Conservation (phyloP, 2,329 filamentous ascomycete species). For the Colletotrichum sp. region DNA sequence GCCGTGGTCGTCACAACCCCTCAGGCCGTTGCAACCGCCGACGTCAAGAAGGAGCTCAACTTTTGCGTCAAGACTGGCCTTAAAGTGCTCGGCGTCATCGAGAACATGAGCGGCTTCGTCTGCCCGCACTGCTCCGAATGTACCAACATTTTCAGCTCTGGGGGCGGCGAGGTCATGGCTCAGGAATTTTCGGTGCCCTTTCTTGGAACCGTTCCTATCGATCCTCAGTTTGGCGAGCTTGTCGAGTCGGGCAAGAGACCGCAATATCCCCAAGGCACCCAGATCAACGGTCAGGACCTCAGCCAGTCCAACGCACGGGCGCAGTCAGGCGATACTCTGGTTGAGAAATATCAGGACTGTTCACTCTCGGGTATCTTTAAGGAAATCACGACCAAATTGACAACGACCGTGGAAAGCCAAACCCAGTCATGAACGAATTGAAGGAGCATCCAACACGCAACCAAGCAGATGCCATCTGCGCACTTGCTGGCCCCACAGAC, state of each 20-base stretch:
- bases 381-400: slow-evolving; percentile 58
- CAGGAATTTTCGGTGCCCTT: slow-evolving; percentile 84
- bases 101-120: slow-evolving; percentile 97
- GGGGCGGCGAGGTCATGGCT: slow-evolving; percentile 89
- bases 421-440: neutral
- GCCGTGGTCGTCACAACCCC: slow-evolving; percentile 96
- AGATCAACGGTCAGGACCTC: slow-evolving; percentile 61
- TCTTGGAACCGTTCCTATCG: slow-evolving; percentile 86
- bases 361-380: slow-evolving; percentile 73
- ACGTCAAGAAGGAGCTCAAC: slow-evolving; percentile 94
- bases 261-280: slow-evolving; percentile 71
- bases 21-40: slow-evolving; percentile 89
- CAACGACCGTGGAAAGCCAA: slow-evolving; percentile 24
- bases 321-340: slow-evolving; percentile 45
- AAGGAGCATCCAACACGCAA: neutral
- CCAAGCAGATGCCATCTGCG: neutral
- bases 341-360: slow-evolving; percentile 75
- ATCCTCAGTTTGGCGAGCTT: slow-evolving; percentile 87
- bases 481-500: neutral
- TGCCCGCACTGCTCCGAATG: slow-evolving; percentile 82
- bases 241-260: slow-evolving; percentile 76
- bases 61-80: slow-evolving; percentile 88
- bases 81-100: slow-evolving; percentile 83
- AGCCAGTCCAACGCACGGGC: slow-evolving; percentile 28
- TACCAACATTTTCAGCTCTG: slow-evolving; percentile 91